Conservation (phyloP, 2,329 filamentous ascomycete species). For the Phialocephala subalpina region DNA sequence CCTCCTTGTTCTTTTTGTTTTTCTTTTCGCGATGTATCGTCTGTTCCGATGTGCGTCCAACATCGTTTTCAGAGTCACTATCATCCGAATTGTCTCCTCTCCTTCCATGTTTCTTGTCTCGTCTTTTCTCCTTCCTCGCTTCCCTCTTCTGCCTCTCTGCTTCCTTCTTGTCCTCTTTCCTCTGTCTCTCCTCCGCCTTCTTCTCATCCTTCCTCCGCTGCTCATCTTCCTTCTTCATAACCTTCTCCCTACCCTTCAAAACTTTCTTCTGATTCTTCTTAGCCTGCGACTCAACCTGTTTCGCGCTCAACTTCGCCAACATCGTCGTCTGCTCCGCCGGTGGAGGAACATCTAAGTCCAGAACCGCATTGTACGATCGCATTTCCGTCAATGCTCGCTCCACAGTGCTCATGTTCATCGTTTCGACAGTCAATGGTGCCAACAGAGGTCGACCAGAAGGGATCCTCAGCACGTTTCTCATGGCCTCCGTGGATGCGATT, state of each 20-base stretch:
- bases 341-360: conserved; percentile 27
- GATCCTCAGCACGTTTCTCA: conserved; percentile 38
- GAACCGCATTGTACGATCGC: conserved; percentile 27
- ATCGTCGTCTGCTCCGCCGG: conserved; percentile 20
- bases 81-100: conserved; percentile 7
- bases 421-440: conserved; percentile 34
- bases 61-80: background rate
- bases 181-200: too few relatives aligned
- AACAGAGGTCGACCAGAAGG: conserved; percentile 33
- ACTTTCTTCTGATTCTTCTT: conserved; percentile 33
- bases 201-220: conserved; percentile 25
- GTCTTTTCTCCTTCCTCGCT: conserved; percentile 15
- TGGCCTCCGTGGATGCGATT: conserved; percentile 38
- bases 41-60: background rate
- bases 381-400: conserved; percentile 15
- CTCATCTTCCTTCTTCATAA: conserved; percentile 35
- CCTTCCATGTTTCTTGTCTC: background rate
- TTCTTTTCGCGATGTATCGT: background rate
- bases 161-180: conserved; percentile 31
- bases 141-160: conserved; percentile 27
- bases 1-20: conserved; percentile 21
- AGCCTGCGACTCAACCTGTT: conserved; percentile 36
- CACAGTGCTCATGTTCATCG: conserved; percentile 23
- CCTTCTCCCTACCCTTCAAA: too few relatives aligned
- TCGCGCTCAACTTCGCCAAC: conserved; percentile 40